Evolutionary conservation across 2,329 filamentous ascomycete genomes (phyloP), one percentile per base, ranked within the genome.

Genomic region (Colletotrichum sidae): DNA sequence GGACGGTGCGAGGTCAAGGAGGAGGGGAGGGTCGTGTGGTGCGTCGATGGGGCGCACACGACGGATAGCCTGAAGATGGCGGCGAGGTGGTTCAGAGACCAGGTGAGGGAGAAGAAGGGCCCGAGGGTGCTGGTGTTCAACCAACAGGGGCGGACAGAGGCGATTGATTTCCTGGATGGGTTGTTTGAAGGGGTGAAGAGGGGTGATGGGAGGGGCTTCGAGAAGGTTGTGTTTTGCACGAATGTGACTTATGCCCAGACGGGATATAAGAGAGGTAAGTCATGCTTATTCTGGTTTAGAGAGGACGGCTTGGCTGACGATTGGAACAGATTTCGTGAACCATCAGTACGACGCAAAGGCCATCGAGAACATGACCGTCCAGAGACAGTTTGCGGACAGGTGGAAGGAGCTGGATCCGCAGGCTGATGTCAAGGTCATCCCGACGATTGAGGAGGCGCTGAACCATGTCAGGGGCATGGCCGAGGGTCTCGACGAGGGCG

Each of bases 21-120:
- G 3, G 79, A 80, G 2, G 77, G 78, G n/a, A 44, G 55, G 15
- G 46, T 64, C 3, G 81, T 92, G 9, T 97, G 94, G 93, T 89
- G 91, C 69, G 87, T 97, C 13, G 94, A 97, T 72, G 93, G 94
- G 3, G 94, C 92, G 2, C 94, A 97, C 74, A 97, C 94, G 0
- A 82, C 89, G 25, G 94, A 97, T 71, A 96, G 93, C 71, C 88
- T 97, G 68, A 84, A 88, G 56, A 85, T 92, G 46, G 91, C 92
- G 10, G 92, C 88, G 3, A 83, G 82, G 69, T 97, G 94, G 94
- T 95, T 95, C 72, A 86, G 86, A 2, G 90, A 97, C 72, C 92
- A 92, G 6, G 79, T 39, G 6, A 34, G 2, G 8, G 37, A 13
- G 13, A 42, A 44, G 13, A 54, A 13, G 34, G 54, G 64, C 6